Evolutionary conservation across 192 early-diverging fungal species (phyloP).

Genomic region (Phycomyces blakesleeanus): DNA sequence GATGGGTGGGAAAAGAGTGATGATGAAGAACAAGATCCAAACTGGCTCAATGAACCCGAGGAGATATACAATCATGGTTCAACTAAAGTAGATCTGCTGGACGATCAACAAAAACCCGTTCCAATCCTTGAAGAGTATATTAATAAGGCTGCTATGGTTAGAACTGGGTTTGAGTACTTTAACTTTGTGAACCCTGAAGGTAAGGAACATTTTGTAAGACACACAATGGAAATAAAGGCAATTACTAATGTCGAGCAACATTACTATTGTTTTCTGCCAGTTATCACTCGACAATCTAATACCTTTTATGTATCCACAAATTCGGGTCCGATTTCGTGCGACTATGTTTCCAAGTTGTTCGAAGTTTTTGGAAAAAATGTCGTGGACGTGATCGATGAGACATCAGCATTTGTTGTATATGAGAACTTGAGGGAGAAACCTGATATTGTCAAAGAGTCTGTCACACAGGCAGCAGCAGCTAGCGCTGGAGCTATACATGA

Average conservation of each 20-base stretch:
- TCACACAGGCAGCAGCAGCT: background rate
- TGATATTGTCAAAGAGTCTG: background rate
- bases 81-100: constrained; percentile 1
- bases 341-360: background rate
- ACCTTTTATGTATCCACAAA: constrained; percentile 14
- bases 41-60: constrained; percentile 6
- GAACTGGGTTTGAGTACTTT: constrained; percentile 22
- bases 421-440: constrained; percentile 3
- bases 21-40: constrained; percentile 10
- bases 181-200: constrained; percentile 23
- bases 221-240: background rate
- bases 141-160: constrained; percentile 22
- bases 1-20: constrained; percentile 26
- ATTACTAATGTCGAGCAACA: too few relatives aligned
- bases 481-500: background rate
- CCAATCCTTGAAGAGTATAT: constrained; percentile 1
- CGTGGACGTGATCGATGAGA: constrained; percentile 7
- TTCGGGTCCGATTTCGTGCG: background rate
- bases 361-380: constrained; percentile 9
- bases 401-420: constrained; percentile 15
- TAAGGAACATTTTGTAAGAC: background rate
- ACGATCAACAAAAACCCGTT: background rate
- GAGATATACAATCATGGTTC: constrained; percentile 23
- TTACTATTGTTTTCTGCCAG: background rate
- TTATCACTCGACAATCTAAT: constrained; percentile 14